These are phyloP conservation scores for Linum tenue DNA, from an alignment of 345 rosid species.

Conservation along the genomic window DNA sequence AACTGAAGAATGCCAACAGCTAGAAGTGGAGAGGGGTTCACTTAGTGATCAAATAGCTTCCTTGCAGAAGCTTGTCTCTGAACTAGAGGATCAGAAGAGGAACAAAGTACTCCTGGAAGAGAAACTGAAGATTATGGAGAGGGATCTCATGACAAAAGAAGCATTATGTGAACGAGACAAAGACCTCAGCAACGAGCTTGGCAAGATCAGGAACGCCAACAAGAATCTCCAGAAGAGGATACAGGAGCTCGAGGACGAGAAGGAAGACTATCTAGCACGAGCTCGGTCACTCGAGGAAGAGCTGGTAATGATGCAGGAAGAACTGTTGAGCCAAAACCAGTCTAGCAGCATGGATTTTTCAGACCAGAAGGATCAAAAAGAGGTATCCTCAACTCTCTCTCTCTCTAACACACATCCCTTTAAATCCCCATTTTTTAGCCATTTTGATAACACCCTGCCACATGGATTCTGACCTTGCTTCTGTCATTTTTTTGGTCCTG, in stretches of 20 bases:
- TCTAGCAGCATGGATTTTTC: constrained; percentile 3
- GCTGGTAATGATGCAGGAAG: constrained; percentile 26
- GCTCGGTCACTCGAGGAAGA: constrained; percentile 36
- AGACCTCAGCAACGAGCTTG: constrained; percentile 32
- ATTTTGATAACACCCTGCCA: too few species aligned
- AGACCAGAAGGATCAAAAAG: constrained; percentile 13
- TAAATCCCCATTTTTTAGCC: not conserved
- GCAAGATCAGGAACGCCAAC: constrained; percentile 29
- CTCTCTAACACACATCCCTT: not conserved
- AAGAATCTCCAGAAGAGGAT: constrained; percentile 30
- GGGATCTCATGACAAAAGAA: constrained; percentile 23
- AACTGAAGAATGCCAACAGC: constrained; percentile 25
- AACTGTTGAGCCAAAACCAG: constrained; percentile 19
- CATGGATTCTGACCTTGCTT: not conserved
- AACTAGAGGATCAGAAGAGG: constrained; percentile 33
- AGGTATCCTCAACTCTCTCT: constrained; percentile 13
- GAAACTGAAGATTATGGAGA: constrained; percentile 29
- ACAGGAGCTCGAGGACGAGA: constrained; percentile 39
- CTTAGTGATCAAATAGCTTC: constrained; percentile 24
- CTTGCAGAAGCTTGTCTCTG: constrained; percentile 22
- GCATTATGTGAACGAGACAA: constrained; percentile 20
- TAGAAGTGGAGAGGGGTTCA: constrained; percentile 32
- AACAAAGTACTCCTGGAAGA: constrained; percentile 24
- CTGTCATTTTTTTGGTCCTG: not conserved
- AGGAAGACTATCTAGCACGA: constrained; percentile 19